Evolutionary conservation across 1,284 basidiomycete species (phyloP).

Genomic region (Irpex sp.): DNA sequence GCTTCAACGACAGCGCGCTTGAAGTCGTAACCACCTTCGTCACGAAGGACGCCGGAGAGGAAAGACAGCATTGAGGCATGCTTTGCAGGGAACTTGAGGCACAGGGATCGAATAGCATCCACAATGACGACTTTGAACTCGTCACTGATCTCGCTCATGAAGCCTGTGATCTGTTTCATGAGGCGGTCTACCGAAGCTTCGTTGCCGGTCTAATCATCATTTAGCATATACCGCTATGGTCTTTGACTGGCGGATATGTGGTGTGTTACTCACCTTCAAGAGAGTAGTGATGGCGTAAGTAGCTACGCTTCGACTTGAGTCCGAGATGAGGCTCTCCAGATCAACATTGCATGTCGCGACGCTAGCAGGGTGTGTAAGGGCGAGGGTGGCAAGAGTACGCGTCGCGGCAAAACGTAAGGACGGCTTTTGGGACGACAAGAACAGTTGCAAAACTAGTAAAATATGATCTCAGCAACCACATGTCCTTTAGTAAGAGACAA

Average conservation of each 20-base stretch:
- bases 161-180: conserved; percentile 99
- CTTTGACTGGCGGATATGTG: not conserved
- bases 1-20: conserved; percentile 99
- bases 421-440: conserved; percentile 90
- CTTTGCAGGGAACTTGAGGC: conserved; percentile 98
- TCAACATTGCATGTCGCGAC: conserved; percentile 97
- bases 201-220: conserved; percentile 76
- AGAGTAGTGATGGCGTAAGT: conserved; percentile 99
- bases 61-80: conserved; percentile 94
- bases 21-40: conserved; percentile 99
- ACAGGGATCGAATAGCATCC: conserved; percentile 96
- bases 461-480: not conserved
- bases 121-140: conserved; percentile 99
- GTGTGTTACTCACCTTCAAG: conserved; percentile 67
- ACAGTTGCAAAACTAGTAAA: conserved; percentile 78
- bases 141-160: conserved; percentile 99
- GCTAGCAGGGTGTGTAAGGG: conserved; percentile 78
- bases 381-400: conserved; percentile 88
- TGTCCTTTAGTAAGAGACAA: conserved; percentile 6
- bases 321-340: conserved; percentile 96
- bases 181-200: conserved; percentile 98
- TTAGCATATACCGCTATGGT: conserved; percentile 5
- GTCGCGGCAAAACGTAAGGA: conserved; percentile 98
- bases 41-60: conserved; percentile 90
- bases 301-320: conserved; percentile 94